Evolutionary conservation across 257 asterid genomes (phyloP).

Genomic region (Plantago major): DNA sequence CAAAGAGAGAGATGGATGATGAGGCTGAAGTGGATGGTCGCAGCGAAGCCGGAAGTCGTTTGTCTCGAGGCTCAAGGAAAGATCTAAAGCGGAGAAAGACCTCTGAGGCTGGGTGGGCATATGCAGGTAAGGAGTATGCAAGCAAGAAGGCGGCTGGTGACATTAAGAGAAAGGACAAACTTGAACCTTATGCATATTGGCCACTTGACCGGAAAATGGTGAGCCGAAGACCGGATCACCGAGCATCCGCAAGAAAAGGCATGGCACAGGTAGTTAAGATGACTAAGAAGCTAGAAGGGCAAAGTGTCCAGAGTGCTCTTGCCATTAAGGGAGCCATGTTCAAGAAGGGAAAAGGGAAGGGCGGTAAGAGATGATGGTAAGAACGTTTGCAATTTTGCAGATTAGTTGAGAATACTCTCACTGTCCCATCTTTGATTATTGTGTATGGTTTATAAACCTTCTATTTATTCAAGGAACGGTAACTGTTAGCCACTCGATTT

Average conservation of each 20-base stretch:
- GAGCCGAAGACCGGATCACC: slow-evolving; percentile 85
- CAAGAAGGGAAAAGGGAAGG: slow-evolving; percentile 37
- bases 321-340: slow-evolving; percentile 35
- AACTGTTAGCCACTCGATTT: too few species aligned
- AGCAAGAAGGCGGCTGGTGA: slow-evolving; percentile 95
- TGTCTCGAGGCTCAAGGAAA: slow-evolving; percentile 43
- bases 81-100: slow-evolving; percentile 58
- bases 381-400: neutral
- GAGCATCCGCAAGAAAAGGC: slow-evolving; percentile 84
- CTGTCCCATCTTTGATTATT: too few species aligned
- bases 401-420: neutral
- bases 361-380: slow-evolving; percentile 7
- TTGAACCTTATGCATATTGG: slow-evolving; percentile 98
- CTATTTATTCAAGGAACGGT: too few species aligned
- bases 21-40: slow-evolving; percentile 42
- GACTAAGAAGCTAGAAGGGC: slow-evolving; percentile 82
- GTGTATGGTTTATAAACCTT: too few species aligned
- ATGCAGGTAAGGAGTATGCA: slow-evolving; percentile 80
- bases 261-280: slow-evolving; percentile 81
- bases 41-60: slow-evolving; percentile 48
- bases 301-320: slow-evolving; percentile 65
- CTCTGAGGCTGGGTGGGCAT: slow-evolving; percentile 77
- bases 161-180: slow-evolving; percentile 74
- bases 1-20: slow-evolving; percentile 31
- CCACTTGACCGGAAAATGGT: slow-evolving; percentile 97